phyloP scores from a whole-genome alignment of 805 yeast species.

The Nakazawaea pomicola region DNA sequence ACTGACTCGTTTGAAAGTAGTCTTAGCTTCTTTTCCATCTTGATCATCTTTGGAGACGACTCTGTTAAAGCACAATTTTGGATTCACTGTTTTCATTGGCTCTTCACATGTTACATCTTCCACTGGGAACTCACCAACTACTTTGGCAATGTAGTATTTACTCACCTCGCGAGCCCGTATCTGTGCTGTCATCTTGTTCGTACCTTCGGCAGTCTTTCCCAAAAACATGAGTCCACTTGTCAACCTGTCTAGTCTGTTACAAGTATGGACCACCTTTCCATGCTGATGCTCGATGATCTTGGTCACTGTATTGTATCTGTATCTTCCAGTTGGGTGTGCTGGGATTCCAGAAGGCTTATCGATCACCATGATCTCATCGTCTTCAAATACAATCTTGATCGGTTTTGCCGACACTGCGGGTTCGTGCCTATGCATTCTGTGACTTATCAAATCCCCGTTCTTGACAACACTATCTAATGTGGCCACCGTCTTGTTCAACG shows the following conservation, averaged over 20 bases:
- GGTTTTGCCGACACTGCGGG: slow-evolving; percentile 67
- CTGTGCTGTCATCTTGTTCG: slow-evolving; percentile 70
- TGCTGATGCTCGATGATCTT: slow-evolving; percentile 69
- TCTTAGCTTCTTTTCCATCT: slow-evolving; percentile 68
- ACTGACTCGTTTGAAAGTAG: slow-evolving; percentile 62
- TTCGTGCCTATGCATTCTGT: slow-evolving; percentile 83
- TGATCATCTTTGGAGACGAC: slow-evolving; percentile 31
- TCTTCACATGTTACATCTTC: slow-evolving; percentile 52
- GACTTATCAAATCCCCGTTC: slow-evolving; percentile 81
- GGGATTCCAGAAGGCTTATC: slow-evolving; percentile 96
- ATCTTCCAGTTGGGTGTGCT: slow-evolving; percentile 91
- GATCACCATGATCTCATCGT: slow-evolving; percentile 72
- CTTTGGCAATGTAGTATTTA: slow-evolving; percentile 85
- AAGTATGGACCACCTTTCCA: slow-evolving; percentile 66
- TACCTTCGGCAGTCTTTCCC: slow-evolving; percentile 76
- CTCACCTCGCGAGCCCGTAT: slow-evolving; percentile 66
- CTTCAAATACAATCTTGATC: slow-evolving; percentile 65
- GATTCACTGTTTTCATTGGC: slow-evolving; percentile 68
- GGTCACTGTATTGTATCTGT: slow-evolving; percentile 70
- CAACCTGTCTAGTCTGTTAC: slow-evolving; percentile 83
- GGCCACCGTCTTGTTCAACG: slow-evolving; percentile 65
- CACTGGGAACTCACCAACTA: slow-evolving; percentile 78
- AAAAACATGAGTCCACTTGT: slow-evolving; percentile 93
- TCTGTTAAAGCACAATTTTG: slow-evolving; percentile 64
- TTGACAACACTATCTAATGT: slow-evolving; percentile 56